phyloP scores from a whole-genome alignment of 352 stramenopile species.

The Globisporangium perplexum region DNA sequence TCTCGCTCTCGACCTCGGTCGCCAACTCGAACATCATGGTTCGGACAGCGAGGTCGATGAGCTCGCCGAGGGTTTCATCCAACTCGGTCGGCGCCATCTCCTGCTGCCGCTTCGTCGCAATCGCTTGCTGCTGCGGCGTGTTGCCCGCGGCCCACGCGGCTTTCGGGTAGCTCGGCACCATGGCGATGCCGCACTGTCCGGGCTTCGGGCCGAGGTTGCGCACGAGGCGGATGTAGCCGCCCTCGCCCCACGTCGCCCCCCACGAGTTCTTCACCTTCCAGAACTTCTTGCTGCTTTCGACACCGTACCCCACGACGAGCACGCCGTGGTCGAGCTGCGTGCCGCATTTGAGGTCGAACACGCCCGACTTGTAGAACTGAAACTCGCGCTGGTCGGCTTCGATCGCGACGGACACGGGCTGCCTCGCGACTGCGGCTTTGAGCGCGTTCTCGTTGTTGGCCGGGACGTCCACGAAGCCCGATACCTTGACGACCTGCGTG shows the following conservation, averaged over 20 bases:
- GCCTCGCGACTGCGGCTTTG: slow-evolving; percentile 81
- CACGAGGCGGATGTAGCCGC: slow-evolving; percentile 91
- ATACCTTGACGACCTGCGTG: slow-evolving; percentile 30
- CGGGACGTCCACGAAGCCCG: slow-evolving; percentile 57
- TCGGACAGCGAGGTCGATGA: slow-evolving; percentile 5
- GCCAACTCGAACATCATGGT: slow-evolving; percentile 5
- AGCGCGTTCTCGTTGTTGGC: slow-evolving; percentile 61
- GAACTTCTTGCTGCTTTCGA: slow-evolving; percentile 73
- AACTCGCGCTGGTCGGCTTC: slow-evolving; percentile 92
- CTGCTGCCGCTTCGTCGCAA: neutral
- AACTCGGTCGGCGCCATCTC: neutral
- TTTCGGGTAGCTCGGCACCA: slow-evolving; percentile 23
- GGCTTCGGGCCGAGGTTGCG: slow-evolving; percentile 35
- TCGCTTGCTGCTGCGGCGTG: neutral
- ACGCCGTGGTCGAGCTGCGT: slow-evolving; percentile 95
- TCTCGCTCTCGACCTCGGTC: neutral
- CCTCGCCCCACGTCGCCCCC: slow-evolving; percentile 92
- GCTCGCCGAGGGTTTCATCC: neutral
- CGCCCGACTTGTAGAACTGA: slow-evolving; percentile 95
- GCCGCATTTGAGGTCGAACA: slow-evolving; percentile 72
- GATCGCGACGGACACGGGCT: slow-evolving; percentile 94
- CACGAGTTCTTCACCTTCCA: slow-evolving; percentile 95
- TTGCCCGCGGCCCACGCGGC: slow-evolving; percentile 7
- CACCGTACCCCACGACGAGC: slow-evolving; percentile 93
- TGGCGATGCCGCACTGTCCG: slow-evolving; percentile 23